A percentile compares a stretch with the other conserved stretches of the same genome.
phyloP scores from a whole-genome alignment of 768 basidiomycete species.

The Sarcomyxa edulis region DNA sequence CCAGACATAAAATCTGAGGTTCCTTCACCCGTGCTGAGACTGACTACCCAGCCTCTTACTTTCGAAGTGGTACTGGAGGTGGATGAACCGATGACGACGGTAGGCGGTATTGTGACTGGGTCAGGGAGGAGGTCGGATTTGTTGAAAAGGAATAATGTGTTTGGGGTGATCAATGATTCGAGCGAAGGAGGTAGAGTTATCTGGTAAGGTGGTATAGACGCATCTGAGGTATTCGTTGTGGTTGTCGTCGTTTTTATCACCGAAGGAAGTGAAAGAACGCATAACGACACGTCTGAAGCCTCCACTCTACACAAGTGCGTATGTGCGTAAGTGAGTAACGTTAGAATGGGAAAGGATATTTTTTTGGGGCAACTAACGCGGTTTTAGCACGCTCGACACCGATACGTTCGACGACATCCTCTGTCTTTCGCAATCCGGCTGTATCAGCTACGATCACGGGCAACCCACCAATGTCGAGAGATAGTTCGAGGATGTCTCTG shows the following conservation, averaged over 20 bases:
- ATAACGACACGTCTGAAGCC: slow-evolving; percentile 68
- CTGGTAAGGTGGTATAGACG: slow-evolving; percentile 10
- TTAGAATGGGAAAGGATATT: background rate
- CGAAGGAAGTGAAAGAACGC: slow-evolving; percentile 71
- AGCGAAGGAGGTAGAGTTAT: slow-evolving; percentile 53
- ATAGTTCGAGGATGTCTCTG: slow-evolving; percentile 78
- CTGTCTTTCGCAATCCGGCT: slow-evolving; percentile 70
- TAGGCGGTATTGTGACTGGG: slow-evolving; percentile 1
- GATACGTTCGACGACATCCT: slow-evolving; percentile 72
- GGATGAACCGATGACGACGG: background rate
- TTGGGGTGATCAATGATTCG: slow-evolving; percentile 38
- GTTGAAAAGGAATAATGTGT: slow-evolving; percentile 74
- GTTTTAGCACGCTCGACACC: slow-evolving; percentile 71
- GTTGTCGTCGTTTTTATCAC: slow-evolving; percentile 13
- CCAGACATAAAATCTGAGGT: slow-evolving; percentile 54
- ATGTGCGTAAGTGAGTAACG: slow-evolving; percentile 2
- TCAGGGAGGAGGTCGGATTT: slow-evolving; percentile 56
- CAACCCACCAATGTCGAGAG: slow-evolving; percentile 83
- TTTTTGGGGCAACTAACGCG: slow-evolving; percentile 56
- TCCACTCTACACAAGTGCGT: slow-evolving; percentile 50
- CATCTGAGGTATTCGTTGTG: background rate
- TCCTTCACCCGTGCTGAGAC: slow-evolving; percentile 56
- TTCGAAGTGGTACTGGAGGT: background rate
- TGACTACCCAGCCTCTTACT: slow-evolving; percentile 50
- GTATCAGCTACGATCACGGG: slow-evolving; percentile 83